Evolutionary conservation across 2,329 filamentous ascomycete genomes (phyloP).

Genomic region (Fusarium compactum): DNA sequence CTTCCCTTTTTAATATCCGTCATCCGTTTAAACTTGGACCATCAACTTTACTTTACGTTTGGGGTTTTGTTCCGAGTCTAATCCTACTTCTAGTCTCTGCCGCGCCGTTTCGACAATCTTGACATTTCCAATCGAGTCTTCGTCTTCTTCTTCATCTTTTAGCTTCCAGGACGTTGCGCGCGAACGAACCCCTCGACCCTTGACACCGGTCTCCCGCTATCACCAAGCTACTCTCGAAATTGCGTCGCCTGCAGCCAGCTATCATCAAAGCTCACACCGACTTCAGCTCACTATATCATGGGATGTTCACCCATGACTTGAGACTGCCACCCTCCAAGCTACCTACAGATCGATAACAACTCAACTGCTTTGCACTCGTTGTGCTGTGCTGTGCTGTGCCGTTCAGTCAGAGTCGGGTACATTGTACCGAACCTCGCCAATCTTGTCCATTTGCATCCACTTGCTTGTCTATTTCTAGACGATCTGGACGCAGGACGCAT

Average conservation of each 20-base stretch:
- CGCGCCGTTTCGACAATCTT: slow-evolving; percentile 22
- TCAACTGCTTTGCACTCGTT: slow-evolving; percentile 8
- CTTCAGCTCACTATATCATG: slow-evolving; percentile 44
- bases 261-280: slow-evolving; percentile 40
- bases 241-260: slow-evolving; percentile 39
- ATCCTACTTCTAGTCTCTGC: slow-evolving; percentile 33
- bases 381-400: slow-evolving; percentile 17
- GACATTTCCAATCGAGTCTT: slow-evolving; percentile 11
- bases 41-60: neutral
- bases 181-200: slow-evolving; percentile 34
- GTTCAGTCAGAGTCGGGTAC: slow-evolving; percentile 7
- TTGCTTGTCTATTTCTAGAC: slow-evolving; percentile 24
- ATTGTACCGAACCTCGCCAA: slow-evolving; percentile 12
- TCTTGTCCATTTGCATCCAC: slow-evolving; percentile 29
- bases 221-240: slow-evolving; percentile 41
- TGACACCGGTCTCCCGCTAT: slow-evolving; percentile 43
- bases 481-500: slow-evolving; percentile 17
- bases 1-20: slow-evolving; percentile 24
- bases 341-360: slow-evolving; percentile 29
- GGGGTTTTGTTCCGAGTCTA: slow-evolving; percentile 14
- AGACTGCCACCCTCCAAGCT: slow-evolving; percentile 31
- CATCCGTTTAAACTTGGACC: slow-evolving; percentile 20
- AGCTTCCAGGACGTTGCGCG: slow-evolving; percentile 20
- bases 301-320: slow-evolving; percentile 44
- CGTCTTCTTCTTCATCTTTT: slow-evolving; percentile 13